Evolutionary conservation across 305 asterid species (phyloP), one percentile per base, ranked within the genome.

Genomic region (Fraxinus platypoda): DNA sequence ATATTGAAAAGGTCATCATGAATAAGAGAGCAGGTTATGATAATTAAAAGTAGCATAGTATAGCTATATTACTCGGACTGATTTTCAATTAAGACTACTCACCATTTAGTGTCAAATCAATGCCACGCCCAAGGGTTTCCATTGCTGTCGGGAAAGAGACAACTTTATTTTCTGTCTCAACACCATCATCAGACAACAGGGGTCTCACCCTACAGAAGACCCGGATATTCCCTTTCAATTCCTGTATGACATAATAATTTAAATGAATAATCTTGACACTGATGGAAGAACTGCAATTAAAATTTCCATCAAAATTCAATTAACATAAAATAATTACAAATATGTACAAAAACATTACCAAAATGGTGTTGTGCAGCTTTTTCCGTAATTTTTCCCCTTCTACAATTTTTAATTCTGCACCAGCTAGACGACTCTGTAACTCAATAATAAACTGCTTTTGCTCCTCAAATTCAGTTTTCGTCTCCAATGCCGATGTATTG

Each of bases 171-270:
- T 97, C 98, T 35, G 85, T 80, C 75, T 86, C 89, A 83, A 79
- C 91, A 83, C 86, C 91, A 81, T 97, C 98, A 80, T 92, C 97
- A 73, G 90, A 88, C 83, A 93, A 84, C 73, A 92, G 52, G 46
- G 98, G 99, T 64, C 99, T 88, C 83, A 97, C 99, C 85, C 98
- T 86, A 88, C 99, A 97, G 75, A 97, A 97, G 74, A 95, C 98
- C 15, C 98, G 91, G 31, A 95, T 97, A 74, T 97, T 97, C 52
- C 98, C 99, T 84, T 97, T 97, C 84, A 97, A 75, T 87, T 97
- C 99, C 99, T 97, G 90, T n/a, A 82, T 71, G 75, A 80, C 78
- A 90, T 75, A 75, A 79, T 43, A 71, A 5, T 78, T 25, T 75
- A 23, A 80, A 54, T 74, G 31, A 54, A 68, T 52, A 7, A 62